Base-by-base conservation (phyloP, 2,329 filamentous ascomycete species). In the Diaporthe humulicola region DNA sequence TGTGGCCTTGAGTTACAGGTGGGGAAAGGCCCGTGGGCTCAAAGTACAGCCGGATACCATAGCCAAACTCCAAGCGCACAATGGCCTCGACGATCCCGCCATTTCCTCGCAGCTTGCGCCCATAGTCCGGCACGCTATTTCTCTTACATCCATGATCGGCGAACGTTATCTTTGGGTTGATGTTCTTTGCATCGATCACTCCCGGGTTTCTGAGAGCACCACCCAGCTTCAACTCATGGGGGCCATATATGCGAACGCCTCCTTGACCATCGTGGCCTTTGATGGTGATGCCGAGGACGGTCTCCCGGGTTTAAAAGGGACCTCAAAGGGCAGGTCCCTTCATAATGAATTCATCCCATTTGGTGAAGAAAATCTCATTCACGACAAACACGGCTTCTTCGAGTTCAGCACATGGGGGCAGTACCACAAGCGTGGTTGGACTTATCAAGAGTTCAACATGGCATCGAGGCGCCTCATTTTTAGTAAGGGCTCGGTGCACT, bases 211-310 rank as follows among this genome's bases (percentile, higher is more conserved):
- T 28, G 57, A 61, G n/a, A 61, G 57, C n/a, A 42, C 57, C 1
- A 25, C 25, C 7, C 57, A 61, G 15, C 57, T 61, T 28, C 36
- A 42, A 42, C 57, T 61, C 15, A 61, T 64, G 58, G 58, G 58
- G 0, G 58, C 58, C 1, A 61, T 61, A 42, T 61, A 61, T 61
- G 58, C 58, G 14, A 61, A 61, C 33, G 58, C 36, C 38, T 61
- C 36, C 7, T 42, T 42, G 58, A 40, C 58, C n/a, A 42, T 61
- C 8, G 58, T 61, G n/a, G 38, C 7, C n/a, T 42, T 12, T 7
- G 36, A 61, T 28, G n/a, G 38, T 3, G 58, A 61, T 42, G 36
- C 36, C 6, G 58, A 40, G 42, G 36, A 45, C 4, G 38, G 58
- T 22, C 28, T 64, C 2, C 15, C 17, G 1, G 58, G 38, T 28